Percentiles rank a stretch among this genome's conserved stretches.
phyloP scores from a whole-genome alignment of 106 monocot genomes.

The Dendrobium officinale region DNA sequence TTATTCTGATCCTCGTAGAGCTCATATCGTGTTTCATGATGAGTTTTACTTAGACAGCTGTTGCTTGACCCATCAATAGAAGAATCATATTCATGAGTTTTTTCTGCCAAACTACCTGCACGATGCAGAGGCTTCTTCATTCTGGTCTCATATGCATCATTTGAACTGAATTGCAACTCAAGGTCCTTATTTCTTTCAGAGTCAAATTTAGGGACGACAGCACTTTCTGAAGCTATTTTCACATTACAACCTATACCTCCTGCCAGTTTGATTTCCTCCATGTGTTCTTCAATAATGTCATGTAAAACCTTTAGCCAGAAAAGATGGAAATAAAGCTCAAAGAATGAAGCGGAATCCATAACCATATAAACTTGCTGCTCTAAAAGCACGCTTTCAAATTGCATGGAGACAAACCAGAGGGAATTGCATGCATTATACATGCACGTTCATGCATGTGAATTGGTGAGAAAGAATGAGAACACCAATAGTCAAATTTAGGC shows the following conservation, averaged over 20 bases:
- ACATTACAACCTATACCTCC: slow-evolving; percentile 60
- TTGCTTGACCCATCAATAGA: slow-evolving; percentile 10
- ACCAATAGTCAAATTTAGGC: not conserved
- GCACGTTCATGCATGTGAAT: not conserved
- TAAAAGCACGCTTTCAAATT: not conserved
- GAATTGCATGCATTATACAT: not conserved
- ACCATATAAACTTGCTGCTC: not conserved
- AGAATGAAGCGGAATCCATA: not conserved
- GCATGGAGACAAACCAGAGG: not conserved
- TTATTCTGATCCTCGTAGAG: slow-evolving; percentile 12
- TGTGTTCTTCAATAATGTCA: slow-evolving; percentile 94
- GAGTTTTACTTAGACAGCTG: not conserved
- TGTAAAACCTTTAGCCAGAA: slow-evolving; percentile 48
- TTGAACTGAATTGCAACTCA: slow-evolving; percentile 6
- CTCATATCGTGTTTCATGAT: slow-evolving; percentile 3
- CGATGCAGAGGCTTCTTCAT: slow-evolving; percentile 11
- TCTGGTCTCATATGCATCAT: slow-evolving; percentile 11
- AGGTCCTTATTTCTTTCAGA: not conserved
- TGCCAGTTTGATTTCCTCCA: slow-evolving; percentile 73
- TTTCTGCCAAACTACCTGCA: slow-evolving; percentile 4
- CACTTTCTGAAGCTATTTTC: slow-evolving; percentile 18
- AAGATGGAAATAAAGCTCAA: slow-evolving; percentile 3
- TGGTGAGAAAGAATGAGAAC: not conserved
- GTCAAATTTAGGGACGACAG: not conserved
- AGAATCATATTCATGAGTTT: slow-evolving; percentile 12